Evolutionary conservation across 148 eudicot species (phyloP), one percentile per base, ranked within the genome.

Genomic region (Camellia sinensis): DNA sequence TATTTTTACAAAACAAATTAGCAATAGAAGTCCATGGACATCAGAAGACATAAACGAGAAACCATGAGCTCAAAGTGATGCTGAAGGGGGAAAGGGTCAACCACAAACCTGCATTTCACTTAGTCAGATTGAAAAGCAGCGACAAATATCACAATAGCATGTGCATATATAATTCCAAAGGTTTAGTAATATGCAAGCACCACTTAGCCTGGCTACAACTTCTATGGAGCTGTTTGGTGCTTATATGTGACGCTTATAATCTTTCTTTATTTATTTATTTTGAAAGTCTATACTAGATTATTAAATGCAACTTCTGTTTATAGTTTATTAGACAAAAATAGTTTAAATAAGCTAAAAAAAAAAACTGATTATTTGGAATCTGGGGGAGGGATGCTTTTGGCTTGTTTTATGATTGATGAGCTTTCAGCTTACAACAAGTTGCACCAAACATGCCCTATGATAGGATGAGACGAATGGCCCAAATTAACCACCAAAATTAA

Each of bases 401-500:
- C 29, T 29, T 29, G 29, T 29, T 29, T 29, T 29, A 29, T 29
- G 29, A 29, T 29, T 29, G 29, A 29, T 29, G 29, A 29, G 29
- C 29, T 29, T 29, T 29, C 29, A 29, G 29, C 29, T 29, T 29
- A 29, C 29, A 29, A 29, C 1, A 29, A 29, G 29, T 29, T 29
- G 29, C 29, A 29, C 29, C 29, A 29, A 29, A 29, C 29, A 29
- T 29, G 29, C 29, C 29, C 29, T 29, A 29, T 29, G 29, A 29
- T 1, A 29, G 29, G 29, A 29, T 29, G 29, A 29, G 29, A 46
- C 7, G 3, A 46, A 46, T 71, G 14, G 53, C 19, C 2, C 6
- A 7, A 44, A 53, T 21, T 53, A 73, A 53, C 76, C 76, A 48
- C 74, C 29, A 46, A 13, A n/a, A 46, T 71, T 71, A 53, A 46